These are phyloP conservation scores for Paecilomyces dactylethromorphus DNA, from an alignment of 2,329 filamentous ascomycete genomes.

Conservation along the genomic window DNA sequence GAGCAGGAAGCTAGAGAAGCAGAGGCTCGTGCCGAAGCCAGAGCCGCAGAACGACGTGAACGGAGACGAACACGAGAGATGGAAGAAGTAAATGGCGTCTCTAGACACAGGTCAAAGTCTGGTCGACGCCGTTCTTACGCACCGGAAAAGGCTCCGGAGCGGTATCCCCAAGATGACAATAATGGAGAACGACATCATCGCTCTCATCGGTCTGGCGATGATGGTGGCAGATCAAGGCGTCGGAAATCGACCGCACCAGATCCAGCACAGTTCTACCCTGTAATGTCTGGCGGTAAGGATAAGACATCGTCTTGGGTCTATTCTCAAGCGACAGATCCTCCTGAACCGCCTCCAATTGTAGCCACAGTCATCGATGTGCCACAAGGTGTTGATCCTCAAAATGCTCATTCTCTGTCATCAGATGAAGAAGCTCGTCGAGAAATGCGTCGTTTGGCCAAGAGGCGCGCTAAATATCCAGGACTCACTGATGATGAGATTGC, in stretches of 20 bases:
- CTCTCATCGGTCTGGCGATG: constrained; percentile 26
- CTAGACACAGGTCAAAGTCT: constrained; percentile 20
- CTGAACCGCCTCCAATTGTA: constrained; percentile 40
- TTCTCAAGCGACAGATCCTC: constrained; percentile 41
- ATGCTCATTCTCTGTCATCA: constrained; percentile 32
- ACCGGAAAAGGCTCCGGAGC: constrained; percentile 19
- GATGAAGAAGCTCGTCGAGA: constrained; percentile 36
- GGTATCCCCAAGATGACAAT: constrained; percentile 20
- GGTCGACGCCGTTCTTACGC: constrained; percentile 26
- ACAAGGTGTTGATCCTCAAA: constrained; percentile 16
- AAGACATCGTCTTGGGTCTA: constrained; percentile 47
- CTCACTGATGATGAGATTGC: constrained; percentile 34
- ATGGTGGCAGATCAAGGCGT: constrained; percentile 23
- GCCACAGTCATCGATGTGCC: constrained; percentile 40
- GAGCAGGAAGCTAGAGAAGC: constrained; percentile 13
- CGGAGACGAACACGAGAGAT: constrained; percentile 28
- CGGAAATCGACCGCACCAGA: constrained; percentile 28
- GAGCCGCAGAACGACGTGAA: constrained; percentile 34
- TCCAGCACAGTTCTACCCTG: constrained; percentile 16
- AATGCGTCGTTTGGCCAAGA: constrained; percentile 31
- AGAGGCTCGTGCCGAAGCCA: constrained; percentile 24
- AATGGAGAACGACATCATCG: constrained; percentile 19
- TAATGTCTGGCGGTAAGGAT: constrained; percentile 34
- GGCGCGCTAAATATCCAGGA: constrained; percentile 34
- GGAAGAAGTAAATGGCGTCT: constrained; percentile 19